Evolutionary conservation across 805 yeast species (phyloP).

Genomic region (Candida mattraensis): DNA sequence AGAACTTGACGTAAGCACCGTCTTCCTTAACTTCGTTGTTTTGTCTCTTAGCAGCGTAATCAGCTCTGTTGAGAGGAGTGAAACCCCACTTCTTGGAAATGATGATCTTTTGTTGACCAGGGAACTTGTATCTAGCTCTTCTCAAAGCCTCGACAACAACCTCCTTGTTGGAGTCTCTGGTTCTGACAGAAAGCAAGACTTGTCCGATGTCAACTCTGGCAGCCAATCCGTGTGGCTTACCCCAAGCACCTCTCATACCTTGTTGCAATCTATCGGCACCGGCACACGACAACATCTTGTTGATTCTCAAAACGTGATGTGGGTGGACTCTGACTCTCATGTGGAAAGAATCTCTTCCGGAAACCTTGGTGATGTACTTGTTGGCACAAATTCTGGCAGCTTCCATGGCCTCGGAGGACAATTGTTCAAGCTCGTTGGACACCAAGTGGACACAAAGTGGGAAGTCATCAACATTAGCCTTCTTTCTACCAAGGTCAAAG

Average conservation of each 20-base stretch:
- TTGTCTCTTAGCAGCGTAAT: constrained; percentile 90
- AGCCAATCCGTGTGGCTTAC: constrained; percentile 99
- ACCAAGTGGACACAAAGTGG: constrained; percentile 99
- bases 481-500: constrained; percentile 99
- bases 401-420: constrained; percentile 99
- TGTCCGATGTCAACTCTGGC: constrained; percentile 99
- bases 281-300: constrained; percentile 99
- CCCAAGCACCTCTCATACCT: constrained; percentile 99
- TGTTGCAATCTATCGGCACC: constrained; percentile 99
- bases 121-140: constrained; percentile 99
- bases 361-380: constrained; percentile 96
- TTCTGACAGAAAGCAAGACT: constrained; percentile 96
- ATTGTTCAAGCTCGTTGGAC: constrained; percentile 98
- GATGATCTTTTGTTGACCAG: constrained; percentile 99
- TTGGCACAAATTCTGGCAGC: constrained; percentile 99
- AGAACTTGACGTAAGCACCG: constrained; percentile 99
- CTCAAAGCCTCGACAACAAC: constrained; percentile 98
- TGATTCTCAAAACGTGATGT: constrained; percentile 99
- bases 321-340: constrained; percentile 99
- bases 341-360: constrained; percentile 99
- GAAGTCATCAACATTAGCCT: constrained; percentile 99
- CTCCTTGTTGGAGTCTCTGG: constrained; percentile 97
- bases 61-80: constrained; percentile 98
- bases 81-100: constrained; percentile 99
- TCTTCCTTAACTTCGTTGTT: constrained; percentile 99